phyloP scores from a whole-genome alignment of 148 eudicot genomes.

The Rhododendron williamsianum region DNA sequence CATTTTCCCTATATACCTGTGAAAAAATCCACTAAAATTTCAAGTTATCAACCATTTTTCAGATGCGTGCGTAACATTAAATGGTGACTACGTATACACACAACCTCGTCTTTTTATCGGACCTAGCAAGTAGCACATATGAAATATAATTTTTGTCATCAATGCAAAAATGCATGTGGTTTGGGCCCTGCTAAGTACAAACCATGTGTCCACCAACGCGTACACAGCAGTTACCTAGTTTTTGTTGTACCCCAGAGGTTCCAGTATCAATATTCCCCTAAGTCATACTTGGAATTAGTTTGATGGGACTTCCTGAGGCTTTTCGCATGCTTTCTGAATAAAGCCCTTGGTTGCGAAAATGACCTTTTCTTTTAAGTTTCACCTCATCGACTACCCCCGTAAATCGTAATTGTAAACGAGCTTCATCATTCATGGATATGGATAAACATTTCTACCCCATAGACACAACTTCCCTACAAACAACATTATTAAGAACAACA shows the following conservation, averaged over 20 bases:
- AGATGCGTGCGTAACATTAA: not conserved
- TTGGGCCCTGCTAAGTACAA: not conserved
- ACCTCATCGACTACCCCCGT: not conserved
- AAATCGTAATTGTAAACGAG: not conserved
- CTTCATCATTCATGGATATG: not conserved
- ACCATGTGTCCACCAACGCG: not conserved
- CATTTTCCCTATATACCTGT: not conserved
- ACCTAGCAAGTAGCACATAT: not conserved
- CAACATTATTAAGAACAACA: not conserved
- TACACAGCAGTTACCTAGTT: not conserved
- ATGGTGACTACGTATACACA: not conserved
- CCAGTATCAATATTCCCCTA: not conserved
- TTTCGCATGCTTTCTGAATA: not conserved
- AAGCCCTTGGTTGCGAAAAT: not conserved
- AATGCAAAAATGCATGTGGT: not conserved
- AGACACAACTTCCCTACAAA: not conserved
- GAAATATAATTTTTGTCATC: not conserved
- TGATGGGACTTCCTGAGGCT: not conserved
- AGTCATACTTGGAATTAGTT: not conserved
- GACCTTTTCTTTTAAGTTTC: not conserved
- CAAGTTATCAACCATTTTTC: not conserved
- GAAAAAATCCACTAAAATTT: not conserved
- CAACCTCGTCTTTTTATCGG: not conserved
- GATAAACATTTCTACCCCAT: not conserved
- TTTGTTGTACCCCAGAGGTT: not conserved